Base-by-base conservation (phyloP, 371 early-diverging fungal species). In the Apophysomyces elegans region DNA sequence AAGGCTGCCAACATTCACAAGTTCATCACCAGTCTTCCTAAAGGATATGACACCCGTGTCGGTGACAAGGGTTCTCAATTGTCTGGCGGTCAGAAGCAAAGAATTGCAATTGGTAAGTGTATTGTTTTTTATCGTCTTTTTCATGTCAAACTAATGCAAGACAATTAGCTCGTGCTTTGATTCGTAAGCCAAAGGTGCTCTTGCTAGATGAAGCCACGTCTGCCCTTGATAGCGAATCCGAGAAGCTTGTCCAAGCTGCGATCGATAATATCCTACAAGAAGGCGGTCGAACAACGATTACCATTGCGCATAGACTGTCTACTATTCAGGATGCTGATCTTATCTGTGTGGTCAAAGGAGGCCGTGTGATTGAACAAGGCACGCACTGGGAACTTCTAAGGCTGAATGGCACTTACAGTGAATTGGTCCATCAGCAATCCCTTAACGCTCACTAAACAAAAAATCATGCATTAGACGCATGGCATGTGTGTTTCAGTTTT, bases 161-260 rank as follows among this genome's bases (percentile, higher is more conserved):
- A 47, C 5, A 26, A 4, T 50, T 50, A 50, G 54, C 91, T 9
- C 83, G 73, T 64, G 77, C 77, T 7, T 62, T 66, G 61, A 76
- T 76, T 61, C 74, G 77, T 4, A 71, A 77, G 26, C 77, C 74
- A 16, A 70, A 70, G 37, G 58, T 72, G 14, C 60, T 75, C 9
- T 86, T 99, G 18, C 76, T 99, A 38, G 99, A 99, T 69, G 99
- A 99, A 73, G 97, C 99, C 0, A 99, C 99, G 0, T 91, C 93
- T 1, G 96, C 97, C 0, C 70, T 98, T 50, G 97, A 98, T 75
- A 88, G 91, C 21, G 89, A 93, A 69, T 89, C 91, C 39, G 99
- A 99, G 76, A 88, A 88, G 64, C 73, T 93, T 18, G 94, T 99
- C 5, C 95, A 98, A 70, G 85, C 85, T 45, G 97, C 96, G 0